Evolutionary conservation across 192 early-diverging fungal genomes (phyloP), one percentile per base, ranked within the genome.

Genomic region (Oehlia diaphana): DNA sequence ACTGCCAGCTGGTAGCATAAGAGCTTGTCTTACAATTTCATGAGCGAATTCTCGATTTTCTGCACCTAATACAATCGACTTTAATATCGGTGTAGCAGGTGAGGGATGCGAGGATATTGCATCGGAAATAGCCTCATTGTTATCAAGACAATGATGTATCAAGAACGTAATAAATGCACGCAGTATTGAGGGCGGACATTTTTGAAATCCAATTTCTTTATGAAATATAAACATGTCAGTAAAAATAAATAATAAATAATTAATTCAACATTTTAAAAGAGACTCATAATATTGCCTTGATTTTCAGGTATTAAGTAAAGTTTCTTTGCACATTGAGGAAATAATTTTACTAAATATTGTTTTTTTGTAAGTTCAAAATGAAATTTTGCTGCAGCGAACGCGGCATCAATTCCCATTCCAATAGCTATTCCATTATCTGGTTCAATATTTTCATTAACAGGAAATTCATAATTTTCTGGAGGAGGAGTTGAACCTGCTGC

Each of bases 361-460:
- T 87, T 87, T 63, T 87, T 87, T 78, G 95, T 88, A 26, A 93
- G 84, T n/a, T 91, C 83, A 86, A 93, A 96, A 83, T 94, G 88
- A 76, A 92, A 91, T 37, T 86, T 84, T 21, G 91, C 87, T 33
- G 89, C 84, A 2, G 85, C 85, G 31, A 86, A 82, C 14, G 89
- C 89, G 14, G 88, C 85, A 82, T 90, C 88, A 77, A 91, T 90
- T 13, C 88, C 85, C 31, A 92, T 86, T 10, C 87, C 89, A 4
- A 85, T 86, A 14, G 90, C 89, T 63, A 90, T 89, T 2, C 86
- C 89, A 79, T 91, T 87, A 65, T 90, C 87, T 1, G 76, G 65
- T n/a, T 86, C 81, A 62, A 82, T 77, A 72, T 84, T 81, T 8
- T 87, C 83, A 26, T 84, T 86, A 4, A 83, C 72, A 21, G 89